Evolutionary conservation across 2,329 filamentous ascomycete species (phyloP), one percentile per base, ranked within the genome.

Genomic region (Torrubiellomyces zombiae): DNA sequence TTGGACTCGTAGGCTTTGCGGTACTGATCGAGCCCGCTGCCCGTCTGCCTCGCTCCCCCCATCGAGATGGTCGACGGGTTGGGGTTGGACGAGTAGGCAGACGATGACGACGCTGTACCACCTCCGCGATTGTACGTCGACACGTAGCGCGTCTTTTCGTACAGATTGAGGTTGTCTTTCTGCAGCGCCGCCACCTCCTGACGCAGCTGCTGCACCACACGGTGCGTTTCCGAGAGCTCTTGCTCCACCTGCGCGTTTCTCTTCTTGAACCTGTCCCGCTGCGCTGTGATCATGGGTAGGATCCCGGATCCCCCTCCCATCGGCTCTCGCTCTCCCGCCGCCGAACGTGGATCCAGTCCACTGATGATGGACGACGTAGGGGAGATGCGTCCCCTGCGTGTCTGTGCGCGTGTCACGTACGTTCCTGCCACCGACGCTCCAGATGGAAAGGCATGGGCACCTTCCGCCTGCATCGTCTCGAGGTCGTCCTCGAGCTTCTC

Each of bases 281-380:
- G 91, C 2, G 91, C 89, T 17, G 89, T 93, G 26, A 98, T 79
- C 91, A 98, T 98, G 17, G 89, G 91, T 14, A 98, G 59, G 35
- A 98, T 94, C 9, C 85, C 82, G 0, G 80, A 80, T 3, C 81
- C 80, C 27, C 79, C 63, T 16, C 77, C 78, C 28, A 75, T 63
- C 7, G 74, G 60, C 23, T 82, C 78, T 10, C 62, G 55, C 19
- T 60, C 52, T 7, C 51, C 46, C 23, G 53, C 57, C 20, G 38
- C 34, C 10, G 30, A 58, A 21, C 69, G 64, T 13, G 78, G 74
- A 42, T 92, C 80, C 44, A 94, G 83, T n/a, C 89, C 89, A 31
- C 85, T 94, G 40, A 98, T 95, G 40, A 98, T 95, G 12, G 86
- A 95, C 4, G 86, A 95, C 1, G 89, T 95, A 0, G 89, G 91